These are phyloP conservation scores for Dunaliella primolecta DNA, from an alignment of 139 green algal species.

Conservation along the genomic window DNA sequence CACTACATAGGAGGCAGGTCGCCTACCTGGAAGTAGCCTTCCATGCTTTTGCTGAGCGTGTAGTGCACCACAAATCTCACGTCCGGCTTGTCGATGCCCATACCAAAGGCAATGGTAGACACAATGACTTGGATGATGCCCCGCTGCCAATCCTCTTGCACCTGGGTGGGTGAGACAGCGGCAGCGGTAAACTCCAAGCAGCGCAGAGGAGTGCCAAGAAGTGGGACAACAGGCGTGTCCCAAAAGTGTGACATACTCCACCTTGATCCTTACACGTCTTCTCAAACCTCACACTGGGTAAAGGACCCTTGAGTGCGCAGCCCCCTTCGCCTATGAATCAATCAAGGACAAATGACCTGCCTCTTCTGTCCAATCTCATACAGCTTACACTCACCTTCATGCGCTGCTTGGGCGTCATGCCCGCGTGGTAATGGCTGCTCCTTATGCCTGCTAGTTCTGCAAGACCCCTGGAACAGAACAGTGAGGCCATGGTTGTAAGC, in stretches of 20 bases:
- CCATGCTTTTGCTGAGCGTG: constrained; percentile 76
- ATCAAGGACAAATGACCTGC: not conserved
- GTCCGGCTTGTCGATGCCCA: constrained; percentile 78
- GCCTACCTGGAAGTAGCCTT: constrained; percentile 68
- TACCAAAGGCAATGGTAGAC: constrained; percentile 88
- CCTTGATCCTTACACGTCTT: not conserved
- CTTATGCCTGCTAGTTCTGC: constrained; percentile 42
- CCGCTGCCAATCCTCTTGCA: constrained; percentile 76
- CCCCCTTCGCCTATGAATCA: not conserved
- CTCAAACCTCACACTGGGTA: too few relatives aligned
- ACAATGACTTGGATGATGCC: constrained; percentile 68
- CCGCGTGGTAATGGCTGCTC: constrained; percentile 81
- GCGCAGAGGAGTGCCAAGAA: not conserved
- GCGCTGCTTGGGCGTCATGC: constrained; percentile 75
- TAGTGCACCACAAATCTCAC: constrained; percentile 87
- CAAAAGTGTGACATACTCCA: not conserved
- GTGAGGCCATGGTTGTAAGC: too few relatives aligned
- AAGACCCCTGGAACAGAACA: not conserved
- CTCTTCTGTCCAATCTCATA: too few relatives aligned
- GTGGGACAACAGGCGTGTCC: not conserved
- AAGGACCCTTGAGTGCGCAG: too few relatives aligned
- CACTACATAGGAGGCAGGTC: not conserved
- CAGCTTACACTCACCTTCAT: constrained; percentile 45
- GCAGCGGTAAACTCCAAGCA: not conserved
- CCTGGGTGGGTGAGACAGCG: not conserved